These are phyloP conservation scores for Salix udensis DNA, from an alignment of 345 rosid species.

Conservation along the genomic window DNA sequence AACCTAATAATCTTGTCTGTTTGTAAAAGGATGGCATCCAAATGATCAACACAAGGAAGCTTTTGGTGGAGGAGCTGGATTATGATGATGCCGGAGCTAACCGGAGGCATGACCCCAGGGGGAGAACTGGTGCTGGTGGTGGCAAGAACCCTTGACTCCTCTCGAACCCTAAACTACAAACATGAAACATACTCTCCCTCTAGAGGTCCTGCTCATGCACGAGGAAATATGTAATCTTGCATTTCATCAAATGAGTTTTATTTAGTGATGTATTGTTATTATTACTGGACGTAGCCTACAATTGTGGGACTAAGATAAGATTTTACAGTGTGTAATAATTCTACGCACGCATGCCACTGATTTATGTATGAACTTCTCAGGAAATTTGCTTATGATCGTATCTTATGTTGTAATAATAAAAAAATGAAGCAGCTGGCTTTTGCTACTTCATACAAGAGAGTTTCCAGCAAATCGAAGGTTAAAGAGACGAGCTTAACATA, in stretches of 20 bases:
- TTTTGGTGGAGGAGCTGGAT: slow-evolving; percentile 45
- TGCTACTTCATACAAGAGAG: not conserved
- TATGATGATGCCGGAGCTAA: slow-evolving; percentile 64
- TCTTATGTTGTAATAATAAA: not conserved
- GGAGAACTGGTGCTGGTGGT: not conserved
- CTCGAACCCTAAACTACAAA: not conserved
- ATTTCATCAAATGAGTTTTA: not conserved
- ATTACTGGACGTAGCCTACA: not conserved
- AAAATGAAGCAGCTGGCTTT: not conserved
- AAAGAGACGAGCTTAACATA: not conserved
- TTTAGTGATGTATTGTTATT: not conserved
- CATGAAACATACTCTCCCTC: not conserved
- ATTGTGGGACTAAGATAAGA: not conserved
- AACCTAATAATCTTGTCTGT: not conserved
- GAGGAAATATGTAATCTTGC: not conserved
- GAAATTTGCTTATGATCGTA: not conserved
- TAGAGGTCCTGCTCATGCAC: not conserved
- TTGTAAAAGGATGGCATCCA: slow-evolving; percentile 20
- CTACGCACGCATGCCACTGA: not conserved
- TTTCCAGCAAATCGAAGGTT: not conserved
- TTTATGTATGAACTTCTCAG: not conserved
- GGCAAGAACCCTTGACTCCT: not conserved
- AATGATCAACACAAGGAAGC: slow-evolving; percentile 41
- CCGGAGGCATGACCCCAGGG: slow-evolving; percentile 56
- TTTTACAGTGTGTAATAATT: not conserved